Conservation (phyloP, 208 protist genomes). For the Porcisia hertigi region DNA sequence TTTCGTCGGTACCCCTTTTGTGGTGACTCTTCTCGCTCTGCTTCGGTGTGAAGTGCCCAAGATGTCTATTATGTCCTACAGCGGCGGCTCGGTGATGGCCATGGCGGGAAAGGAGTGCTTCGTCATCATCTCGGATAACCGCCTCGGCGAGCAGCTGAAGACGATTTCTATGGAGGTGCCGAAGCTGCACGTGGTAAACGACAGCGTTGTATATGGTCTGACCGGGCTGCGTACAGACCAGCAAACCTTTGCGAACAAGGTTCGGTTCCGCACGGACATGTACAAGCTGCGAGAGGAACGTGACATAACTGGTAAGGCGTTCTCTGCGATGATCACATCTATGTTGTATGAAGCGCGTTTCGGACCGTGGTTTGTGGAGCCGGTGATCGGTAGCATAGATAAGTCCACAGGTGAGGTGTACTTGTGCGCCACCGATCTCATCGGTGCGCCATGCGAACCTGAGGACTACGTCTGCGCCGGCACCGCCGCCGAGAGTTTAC, state of each 20-base stretch:
- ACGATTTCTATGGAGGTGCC: conserved; percentile 96
- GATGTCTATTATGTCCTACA: conserved; percentile 96
- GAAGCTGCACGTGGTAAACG: conserved; percentile 96
- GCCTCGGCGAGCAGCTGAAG: conserved; percentile 96
- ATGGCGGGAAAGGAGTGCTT: conserved; percentile 99
- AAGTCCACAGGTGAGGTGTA: conserved; percentile 94
- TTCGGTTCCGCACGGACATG: conserved; percentile 89
- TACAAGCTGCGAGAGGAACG: conserved; percentile 92
- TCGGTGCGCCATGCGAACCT: conserved; percentile 94
- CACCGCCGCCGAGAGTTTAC: conserved; percentile 95
- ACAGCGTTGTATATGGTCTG: conserved; percentile 95
- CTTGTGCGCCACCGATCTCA: conserved; percentile 95
- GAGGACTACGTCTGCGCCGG: conserved; percentile 98
- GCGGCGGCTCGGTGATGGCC: conserved; percentile 96
- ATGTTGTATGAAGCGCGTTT: conserved; percentile 96
- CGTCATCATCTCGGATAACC: conserved; percentile 96
- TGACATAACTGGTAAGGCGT: conserved; percentile 86
- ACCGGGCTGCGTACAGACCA: conserved; percentile 97
- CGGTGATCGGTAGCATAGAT: conserved; percentile 97
- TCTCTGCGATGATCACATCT: conserved; percentile 76
- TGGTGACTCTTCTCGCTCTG: not conserved
- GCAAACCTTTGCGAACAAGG: conserved; percentile 94
- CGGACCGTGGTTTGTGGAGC: conserved; percentile 98
- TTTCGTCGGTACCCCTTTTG: conserved; percentile 1
- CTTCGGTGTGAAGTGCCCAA: not conserved